Evolutionary conservation across 768 basidiomycete species (phyloP), one percentile per base, ranked within the genome.

Genomic region (Mycena kentingensis): DNA sequence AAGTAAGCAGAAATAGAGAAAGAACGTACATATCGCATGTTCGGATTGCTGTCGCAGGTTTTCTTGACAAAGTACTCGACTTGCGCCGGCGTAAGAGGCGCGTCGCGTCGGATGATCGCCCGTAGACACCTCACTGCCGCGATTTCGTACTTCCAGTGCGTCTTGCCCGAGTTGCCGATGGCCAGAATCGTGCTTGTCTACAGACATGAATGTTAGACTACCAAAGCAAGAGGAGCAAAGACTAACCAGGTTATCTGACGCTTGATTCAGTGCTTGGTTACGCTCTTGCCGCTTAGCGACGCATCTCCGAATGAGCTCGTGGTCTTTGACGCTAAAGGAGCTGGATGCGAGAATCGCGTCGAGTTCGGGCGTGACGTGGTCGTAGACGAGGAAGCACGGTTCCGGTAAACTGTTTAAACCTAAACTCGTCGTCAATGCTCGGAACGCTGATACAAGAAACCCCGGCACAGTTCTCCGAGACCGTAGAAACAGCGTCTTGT

Each of bases 91-190:
- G 73, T 73, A 49, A 79, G 66, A 12, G 84, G 79, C 1, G 62
- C 63, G 65, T 93, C 90, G 2, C 82, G 80, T 18, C 90, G 75
- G 41, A 90, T 73, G 13, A 92, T 70, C 3, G 87, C 81, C 24
- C 88, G 78, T 15, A 92, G 72, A 62, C 81, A 81, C 49, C 87
- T 76, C 25, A 84, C 74, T 10, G 88, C 87, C 31, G 83, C 81
- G 35, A 90, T 86, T 5, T 75, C 72, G 64, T 93, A 93, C 49
- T 83, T 79, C 90, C 90, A 92, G 63, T 93, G 90, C 4, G 87
- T 91, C 15, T 73, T 68, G 3, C 78, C 59, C 24, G 82, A 80
- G 19, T 80, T 75, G 1, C 81, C 88, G 31, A 89, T 76, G 25
- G 78, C 73, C 27, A 88, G 67, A 16, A 87, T 72, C 21, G 73